phyloP scores from a whole-genome alignment of 179 eudicot genomes.

The Silene vulgaris region DNA sequence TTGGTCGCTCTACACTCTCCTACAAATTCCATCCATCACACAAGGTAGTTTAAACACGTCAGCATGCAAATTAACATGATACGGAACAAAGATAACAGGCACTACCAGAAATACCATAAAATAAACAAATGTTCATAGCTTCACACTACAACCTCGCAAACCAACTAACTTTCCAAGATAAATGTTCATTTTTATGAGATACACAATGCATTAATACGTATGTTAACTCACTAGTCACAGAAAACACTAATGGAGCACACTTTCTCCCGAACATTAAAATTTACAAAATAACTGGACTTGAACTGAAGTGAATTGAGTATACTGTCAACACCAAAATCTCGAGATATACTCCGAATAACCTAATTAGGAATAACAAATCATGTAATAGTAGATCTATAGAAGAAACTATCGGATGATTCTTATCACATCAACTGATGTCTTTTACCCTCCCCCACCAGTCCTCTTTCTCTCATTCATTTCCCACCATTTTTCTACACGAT shows the following conservation, averaged over 20 bases:
- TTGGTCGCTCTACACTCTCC: conserved; percentile 52
- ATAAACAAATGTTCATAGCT: background rate
- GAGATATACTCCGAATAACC: background rate
- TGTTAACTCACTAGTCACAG: background rate
- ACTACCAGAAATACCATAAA: background rate
- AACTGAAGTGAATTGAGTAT: background rate
- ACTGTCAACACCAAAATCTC: background rate
- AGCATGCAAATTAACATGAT: background rate
- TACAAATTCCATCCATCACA: conserved; percentile 28
- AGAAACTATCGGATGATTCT: background rate
- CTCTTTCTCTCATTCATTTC: background rate
- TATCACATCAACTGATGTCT: background rate
- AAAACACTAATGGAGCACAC: background rate
- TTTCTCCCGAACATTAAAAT: background rate
- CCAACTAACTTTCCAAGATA: background rate
- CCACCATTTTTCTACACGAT: background rate
- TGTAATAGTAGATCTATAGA: background rate
- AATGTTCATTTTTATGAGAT: background rate
- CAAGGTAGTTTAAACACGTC: background rate
- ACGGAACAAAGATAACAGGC: background rate
- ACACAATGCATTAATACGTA: background rate
- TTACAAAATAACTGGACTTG: background rate
- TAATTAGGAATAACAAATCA: no score
- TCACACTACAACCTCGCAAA: background rate
- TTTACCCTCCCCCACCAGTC: background rate